Evolutionary conservation across 371 early-diverging fungal genomes (phyloP), one percentile per base, ranked within the genome.

Genomic region (Mortierella polycephala): DNA sequence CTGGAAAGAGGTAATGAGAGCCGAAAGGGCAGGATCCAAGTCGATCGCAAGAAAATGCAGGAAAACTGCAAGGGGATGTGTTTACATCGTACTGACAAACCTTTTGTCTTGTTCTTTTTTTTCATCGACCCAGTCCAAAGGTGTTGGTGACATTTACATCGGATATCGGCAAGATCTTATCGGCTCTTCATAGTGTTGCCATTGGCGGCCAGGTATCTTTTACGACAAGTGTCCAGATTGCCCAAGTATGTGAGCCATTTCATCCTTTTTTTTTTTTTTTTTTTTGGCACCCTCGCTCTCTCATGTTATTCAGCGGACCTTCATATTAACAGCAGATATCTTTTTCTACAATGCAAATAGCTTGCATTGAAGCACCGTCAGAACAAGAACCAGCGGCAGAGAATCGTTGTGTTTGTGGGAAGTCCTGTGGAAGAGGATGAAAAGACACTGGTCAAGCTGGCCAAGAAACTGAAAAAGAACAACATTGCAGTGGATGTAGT

Each of bases 401-500:
- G 96, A 52, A 92, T 99, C 57, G 90, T 99, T 75, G 95, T 94
- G 20, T 98, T 99, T 87, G 94, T 96, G 7, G 98, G 96, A 21
- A 94, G 95, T 62, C 97, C 97, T 45, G 76, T 98, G 18, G 85
- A 86, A 37, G 83, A 90, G 39, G 95, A 94, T 50, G 95, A 96
- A 81, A 92, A 94, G 82, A 77, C 95, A 40, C 82, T 99, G 39
- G 93, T 97, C 45, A 92, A 89, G 71, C 82, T 98, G 47, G 97
- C 96, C 67, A 98, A 96, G 86, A 96, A 96, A 71, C 88, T 98
- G 68, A 96, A 99, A 83, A 98, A 98, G 88, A 98, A 98, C 86
- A 97, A 96, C 65, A 91, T 99, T 42, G 94, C 95, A 18, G 91
- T 99, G 13, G 98, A 99, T 74, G 86, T 99, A 7, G 86, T 99